A percentile compares a stretch with the other conserved stretches of the same genome.
These are phyloP conservation scores for Phaeomoniella chlamydospora DNA, from an alignment of 2,329 filamentous ascomycete species.

Conservation along the genomic window DNA sequence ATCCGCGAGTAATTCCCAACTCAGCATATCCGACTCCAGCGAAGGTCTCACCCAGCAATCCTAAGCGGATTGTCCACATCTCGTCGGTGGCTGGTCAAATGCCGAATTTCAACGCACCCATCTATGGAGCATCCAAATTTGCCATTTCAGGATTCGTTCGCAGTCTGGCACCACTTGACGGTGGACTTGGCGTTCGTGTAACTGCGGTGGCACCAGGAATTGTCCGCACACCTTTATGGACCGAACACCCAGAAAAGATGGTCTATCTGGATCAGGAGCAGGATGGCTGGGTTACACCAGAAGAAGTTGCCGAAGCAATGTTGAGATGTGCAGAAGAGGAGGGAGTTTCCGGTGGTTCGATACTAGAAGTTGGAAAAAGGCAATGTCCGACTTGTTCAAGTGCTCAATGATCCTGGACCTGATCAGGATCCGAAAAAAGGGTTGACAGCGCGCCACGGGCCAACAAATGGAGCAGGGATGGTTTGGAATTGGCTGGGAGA, in stretches of 20 bases:
- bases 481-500: too few relatives aligned
- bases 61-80: slow-evolving; percentile 31
- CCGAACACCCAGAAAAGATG: slow-evolving; percentile 45
- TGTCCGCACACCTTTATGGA: slow-evolving; percentile 49
- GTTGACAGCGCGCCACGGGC: too few relatives aligned
- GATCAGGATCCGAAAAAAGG: not conserved
- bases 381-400: slow-evolving; percentile 33
- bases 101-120: slow-evolving; percentile 21
- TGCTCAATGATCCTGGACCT: slow-evolving; percentile 28
- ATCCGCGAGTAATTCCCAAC: slow-evolving; percentile 5
- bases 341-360: slow-evolving; percentile 26
- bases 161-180: slow-evolving; percentile 33
- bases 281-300: slow-evolving; percentile 45
- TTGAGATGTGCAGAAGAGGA: slow-evolving; percentile 23
- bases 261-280: slow-evolving; percentile 28
- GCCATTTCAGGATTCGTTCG: slow-evolving; percentile 34
- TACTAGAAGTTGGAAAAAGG: slow-evolving; percentile 41
- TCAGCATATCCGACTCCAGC: slow-evolving; percentile 1
- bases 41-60: slow-evolving; percentile 7
- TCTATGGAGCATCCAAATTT: slow-evolving; percentile 35
- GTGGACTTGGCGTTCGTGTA: slow-evolving; percentile 36
- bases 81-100: slow-evolving; percentile 32
- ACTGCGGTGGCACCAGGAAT: slow-evolving; percentile 46
- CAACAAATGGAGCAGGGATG: too few relatives aligned
- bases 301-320: slow-evolving; percentile 47